phyloP scores from a whole-genome alignment of 1,139 yeast genomes.

The Pichia sp. region DNA sequence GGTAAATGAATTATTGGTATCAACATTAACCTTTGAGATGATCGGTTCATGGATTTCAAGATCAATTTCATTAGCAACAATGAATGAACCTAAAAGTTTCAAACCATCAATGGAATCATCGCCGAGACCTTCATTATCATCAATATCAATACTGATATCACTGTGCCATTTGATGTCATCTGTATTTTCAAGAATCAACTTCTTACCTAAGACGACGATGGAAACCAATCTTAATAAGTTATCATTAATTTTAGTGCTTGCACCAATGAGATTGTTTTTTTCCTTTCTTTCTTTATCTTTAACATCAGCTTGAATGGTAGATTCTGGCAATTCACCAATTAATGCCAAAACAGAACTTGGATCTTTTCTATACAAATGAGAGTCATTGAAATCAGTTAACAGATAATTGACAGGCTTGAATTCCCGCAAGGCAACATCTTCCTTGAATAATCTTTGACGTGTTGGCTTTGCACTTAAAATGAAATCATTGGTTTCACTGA shows the following conservation, averaged over 20 bases:
- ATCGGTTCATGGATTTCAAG: slow-evolving; percentile 6
- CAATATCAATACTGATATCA: background rate
- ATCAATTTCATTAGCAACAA: slow-evolving; percentile 4
- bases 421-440: slow-evolving; percentile 63
- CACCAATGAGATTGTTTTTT: background rate
- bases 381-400: slow-evolving; percentile 61
- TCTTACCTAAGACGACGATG: slow-evolving; percentile 36
- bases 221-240: slow-evolving; percentile 37
- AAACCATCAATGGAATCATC: too few species aligned
- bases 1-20: background rate
- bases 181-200: slow-evolving; percentile 31
- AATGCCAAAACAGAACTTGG: slow-evolving; percentile 30
- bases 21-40: background rate
- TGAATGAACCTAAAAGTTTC: slow-evolving; percentile 6
- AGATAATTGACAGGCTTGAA: slow-evolving; percentile 52
- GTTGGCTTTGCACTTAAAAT: slow-evolving; percentile 33
- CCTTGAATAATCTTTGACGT: slow-evolving; percentile 55
- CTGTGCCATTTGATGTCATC: slow-evolving; percentile 35
- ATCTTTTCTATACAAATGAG: slow-evolving; percentile 31
- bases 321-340: slow-evolving; percentile 34
- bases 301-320: slow-evolving; percentile 12
- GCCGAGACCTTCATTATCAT: background rate
- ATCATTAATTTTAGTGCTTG: slow-evolving; percentile 33
- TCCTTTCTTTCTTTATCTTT: background rate
- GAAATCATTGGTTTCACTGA: background rate